These are phyloP conservation scores for Vachellia pachyceras DNA, from an alignment of 306 rosid species.

Conservation along the genomic window DNA sequence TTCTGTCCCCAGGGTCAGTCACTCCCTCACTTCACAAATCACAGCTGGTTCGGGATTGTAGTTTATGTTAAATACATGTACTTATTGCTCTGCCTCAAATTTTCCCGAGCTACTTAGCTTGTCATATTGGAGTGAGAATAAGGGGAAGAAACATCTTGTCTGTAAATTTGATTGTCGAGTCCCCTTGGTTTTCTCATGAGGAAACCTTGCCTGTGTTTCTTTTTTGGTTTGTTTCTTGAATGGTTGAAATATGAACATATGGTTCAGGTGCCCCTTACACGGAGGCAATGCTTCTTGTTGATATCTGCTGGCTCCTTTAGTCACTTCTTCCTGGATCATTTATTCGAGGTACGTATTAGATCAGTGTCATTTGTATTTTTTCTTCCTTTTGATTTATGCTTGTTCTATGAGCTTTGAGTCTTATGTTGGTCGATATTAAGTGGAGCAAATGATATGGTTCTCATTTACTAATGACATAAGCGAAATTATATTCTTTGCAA, in stretches of 20 bases:
- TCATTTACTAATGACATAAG: neutral
- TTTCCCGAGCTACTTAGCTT: neutral
- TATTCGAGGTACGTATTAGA: conserved; percentile 70
- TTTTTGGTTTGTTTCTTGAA: neutral
- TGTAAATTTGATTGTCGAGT: neutral
- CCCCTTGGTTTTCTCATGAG: neutral
- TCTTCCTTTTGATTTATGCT: neutral
- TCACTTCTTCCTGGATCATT: conserved; percentile 86
- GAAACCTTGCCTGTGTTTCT: neutral
- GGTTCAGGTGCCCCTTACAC: conserved; percentile 68
- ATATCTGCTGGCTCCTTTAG: conserved; percentile 84
- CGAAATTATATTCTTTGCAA: neutral
- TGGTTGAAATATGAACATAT: neutral
- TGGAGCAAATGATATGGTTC: conserved; percentile 4
- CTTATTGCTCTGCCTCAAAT: neutral
- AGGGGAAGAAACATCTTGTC: neutral
- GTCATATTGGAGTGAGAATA: neutral
- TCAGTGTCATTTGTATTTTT: neutral
- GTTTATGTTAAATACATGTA: neutral
- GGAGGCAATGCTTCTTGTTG: conserved; percentile 74
- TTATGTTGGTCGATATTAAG: neutral
- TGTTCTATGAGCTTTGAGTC: neutral
- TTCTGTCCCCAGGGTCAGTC: conserved; percentile 62
- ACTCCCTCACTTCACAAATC: conserved; percentile 2
- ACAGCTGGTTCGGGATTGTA: neutral